Base-by-base conservation (phyloP, 1,139 yeast genomes). In the Saccharomycopsis crataegensis region DNA sequence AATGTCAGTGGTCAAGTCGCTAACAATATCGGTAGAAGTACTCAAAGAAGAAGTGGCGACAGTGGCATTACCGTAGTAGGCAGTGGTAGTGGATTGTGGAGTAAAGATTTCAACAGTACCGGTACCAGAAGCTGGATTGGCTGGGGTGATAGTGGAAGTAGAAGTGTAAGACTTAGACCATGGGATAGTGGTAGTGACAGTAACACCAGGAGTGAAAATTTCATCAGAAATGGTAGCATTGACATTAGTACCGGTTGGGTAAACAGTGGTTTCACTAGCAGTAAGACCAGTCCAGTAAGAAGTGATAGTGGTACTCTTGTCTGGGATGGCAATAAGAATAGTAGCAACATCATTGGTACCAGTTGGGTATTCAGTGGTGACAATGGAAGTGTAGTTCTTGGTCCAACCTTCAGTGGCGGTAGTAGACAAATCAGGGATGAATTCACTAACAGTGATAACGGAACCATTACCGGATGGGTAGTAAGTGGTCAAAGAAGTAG, bases 261-360 rank as follows among this genome's bases (percentile, higher is more conserved):
- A 14, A 32, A 22, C 12, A 7, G 47, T 44, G 28, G 33, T 44
- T 11, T 28, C 33, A 28, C 14, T 44, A 2, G 33, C 33, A 28
- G 47, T 44, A 22, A 22, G 28, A 22, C 28, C 28, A 4, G 28
- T 22, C 49, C 49, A 47, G 22, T 17, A 22, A 17, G 33, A 36
- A 14, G 49, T 47, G 12, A 45, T 43, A 14, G 55, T 51, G 7
- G 57, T 53, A 16, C 55, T 53, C 17, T 40, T 41, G 37, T 50
- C 51, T 16, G 57, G 57, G 7, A 42, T 41, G 9, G 54, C 38
- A 36, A 49, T 48, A 37, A 45, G 43, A n/a, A 31, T 44, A 14
- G 53, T 43, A 41, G 34, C 44, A 22, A 22, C 28, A 22, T 22
- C 28, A 22, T 22, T 22, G 4, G n/a, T 40, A 40, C 43, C 43